A percentile compares a stretch with the other conserved stretches of the same genome.
phyloP scores from a whole-genome alignment of 2,329 filamentous ascomycete species.

The Penicillium brasilianum region DNA sequence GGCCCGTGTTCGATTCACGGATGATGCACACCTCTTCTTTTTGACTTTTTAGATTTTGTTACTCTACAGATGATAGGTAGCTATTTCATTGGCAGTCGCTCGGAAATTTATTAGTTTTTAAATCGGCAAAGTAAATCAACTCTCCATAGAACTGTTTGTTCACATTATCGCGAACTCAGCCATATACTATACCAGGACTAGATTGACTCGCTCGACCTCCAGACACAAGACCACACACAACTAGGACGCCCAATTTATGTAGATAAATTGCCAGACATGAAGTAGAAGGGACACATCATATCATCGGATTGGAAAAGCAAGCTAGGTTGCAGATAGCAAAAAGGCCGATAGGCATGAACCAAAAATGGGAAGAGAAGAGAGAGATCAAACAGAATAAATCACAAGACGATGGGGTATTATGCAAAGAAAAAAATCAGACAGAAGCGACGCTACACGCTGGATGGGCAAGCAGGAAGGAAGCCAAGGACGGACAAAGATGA shows the following conservation, averaged over 20 bases:
- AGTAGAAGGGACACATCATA: neutral
- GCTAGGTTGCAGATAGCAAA: neutral
- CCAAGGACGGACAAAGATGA: too few relatives aligned
- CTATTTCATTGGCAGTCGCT: too few relatives aligned
- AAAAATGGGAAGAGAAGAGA: neutral
- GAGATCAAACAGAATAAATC: neutral
- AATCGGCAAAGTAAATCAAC: neutral
- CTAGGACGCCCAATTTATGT: neutral
- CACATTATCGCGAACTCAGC: neutral
- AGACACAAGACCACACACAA: neutral
- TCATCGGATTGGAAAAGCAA: neutral
- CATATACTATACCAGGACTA: neutral
- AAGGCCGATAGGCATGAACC: neutral
- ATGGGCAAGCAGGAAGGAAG: conserved; percentile 9
- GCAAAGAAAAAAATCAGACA: conserved; percentile 26
- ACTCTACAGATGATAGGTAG: too few relatives aligned
- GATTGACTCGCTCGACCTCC: too few relatives aligned
- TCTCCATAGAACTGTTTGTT: too few relatives aligned
- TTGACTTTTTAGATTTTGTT: conserved; percentile 4
- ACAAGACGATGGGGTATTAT: conserved; percentile 35
- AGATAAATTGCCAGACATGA: neutral
- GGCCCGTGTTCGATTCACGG: conserved; percentile 55
- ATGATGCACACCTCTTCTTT: conserved; percentile 43
- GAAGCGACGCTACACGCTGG: conserved; percentile 28
- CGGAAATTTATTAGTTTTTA: neutral